Evolutionary conservation across 345 rosid genomes (phyloP), one percentile per base, ranked within the genome.

Genomic region (Brassica rapa): DNA sequence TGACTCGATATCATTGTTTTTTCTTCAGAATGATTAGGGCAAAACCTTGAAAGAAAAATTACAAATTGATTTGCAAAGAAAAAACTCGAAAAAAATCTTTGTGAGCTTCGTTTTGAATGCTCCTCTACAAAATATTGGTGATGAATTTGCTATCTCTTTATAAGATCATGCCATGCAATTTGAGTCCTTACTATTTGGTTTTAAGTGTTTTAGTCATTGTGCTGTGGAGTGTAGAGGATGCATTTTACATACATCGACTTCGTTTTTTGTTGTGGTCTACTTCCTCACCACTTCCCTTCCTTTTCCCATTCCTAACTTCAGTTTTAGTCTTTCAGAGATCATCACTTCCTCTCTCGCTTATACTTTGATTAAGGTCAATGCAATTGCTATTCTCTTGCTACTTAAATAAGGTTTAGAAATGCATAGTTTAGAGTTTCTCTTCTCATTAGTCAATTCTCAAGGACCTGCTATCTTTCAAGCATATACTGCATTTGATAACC

Each of bases 21-120:
- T 66, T 21, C n/a, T 60, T 49, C 23, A 57, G 74, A 73, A 79
- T 73, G 82, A 74, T 69, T 79, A 74, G 78, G 79, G 82, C 53
- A 65, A 39, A 68, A 46, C 16, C 51, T 35, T 23, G 67, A 71
- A 72, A 55, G 51, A 62, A 62, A 49, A 23, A 5, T 35, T 33
- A 53, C 2, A 15, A 9, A 73, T 23, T 72, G 57, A 70, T 63
- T 64, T 66, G 66, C 61, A 55, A 61, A 60, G 53, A 57, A n/a
- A 51, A 49, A 49, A 49, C 16, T 49, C 33, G 29, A 27, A 64
- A 46, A 11, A 66, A 62, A 21, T 9, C 21, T 19, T 46, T 4
- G 41, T 64, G 71, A 75, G 76, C 69, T 80, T 70, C 59, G 80
- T 68, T 63, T 68, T 73, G 71, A 53, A 37, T 69, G 71, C 37